Conservation (phyloP, 2,329 filamentous ascomycete species). For the Neurospora sp. region DNA sequence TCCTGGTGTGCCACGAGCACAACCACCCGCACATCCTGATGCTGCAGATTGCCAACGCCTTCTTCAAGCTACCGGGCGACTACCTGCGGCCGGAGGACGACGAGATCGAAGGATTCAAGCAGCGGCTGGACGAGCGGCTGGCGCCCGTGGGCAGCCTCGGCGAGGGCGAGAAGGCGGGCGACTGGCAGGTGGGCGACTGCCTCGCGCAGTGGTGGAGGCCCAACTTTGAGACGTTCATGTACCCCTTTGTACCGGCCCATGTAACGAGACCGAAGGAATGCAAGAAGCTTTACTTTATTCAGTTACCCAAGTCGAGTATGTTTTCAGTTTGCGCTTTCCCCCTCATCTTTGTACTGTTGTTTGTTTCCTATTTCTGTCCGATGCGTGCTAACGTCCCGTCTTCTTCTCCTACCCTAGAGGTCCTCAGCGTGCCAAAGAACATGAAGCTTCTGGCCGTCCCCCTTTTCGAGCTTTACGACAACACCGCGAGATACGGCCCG, state of each 20-base stretch:
- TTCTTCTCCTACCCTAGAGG: conserved; percentile 46
- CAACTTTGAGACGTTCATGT: conserved; percentile 99
- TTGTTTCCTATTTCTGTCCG: background rate
- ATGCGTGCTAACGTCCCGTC: conserved; percentile 12
- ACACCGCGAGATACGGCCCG: conserved; percentile 87
- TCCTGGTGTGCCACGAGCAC: conserved; percentile 96
- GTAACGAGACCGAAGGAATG: conserved; percentile 96
- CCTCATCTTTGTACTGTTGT: too few species aligned
- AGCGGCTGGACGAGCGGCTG: conserved; percentile 81
- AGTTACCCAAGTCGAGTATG: conserved; percentile 83
- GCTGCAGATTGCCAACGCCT: conserved; percentile 98
- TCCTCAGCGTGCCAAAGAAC: conserved; percentile 95
- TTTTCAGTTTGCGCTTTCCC: conserved; percentile 5
- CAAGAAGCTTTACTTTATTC: conserved; percentile 98
- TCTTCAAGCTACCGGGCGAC: conserved; percentile 97
- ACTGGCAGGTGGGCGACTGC: conserved; percentile 92
- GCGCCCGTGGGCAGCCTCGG: conserved; percentile 83
- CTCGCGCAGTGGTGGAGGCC: conserved; percentile 98
- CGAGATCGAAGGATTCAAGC: conserved; percentile 91
- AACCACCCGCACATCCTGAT: conserved; percentile 98
- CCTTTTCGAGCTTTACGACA: conserved; percentile 96
- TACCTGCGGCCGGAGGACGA: conserved; percentile 85
- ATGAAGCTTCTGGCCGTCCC: conserved; percentile 98
- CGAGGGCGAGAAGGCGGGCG: conserved; percentile 72
- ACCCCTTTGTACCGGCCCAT: conserved; percentile 93